phyloP scores from a whole-genome alignment of 768 basidiomycete species.

The Tylopilus plumbeoviolaceoides region DNA sequence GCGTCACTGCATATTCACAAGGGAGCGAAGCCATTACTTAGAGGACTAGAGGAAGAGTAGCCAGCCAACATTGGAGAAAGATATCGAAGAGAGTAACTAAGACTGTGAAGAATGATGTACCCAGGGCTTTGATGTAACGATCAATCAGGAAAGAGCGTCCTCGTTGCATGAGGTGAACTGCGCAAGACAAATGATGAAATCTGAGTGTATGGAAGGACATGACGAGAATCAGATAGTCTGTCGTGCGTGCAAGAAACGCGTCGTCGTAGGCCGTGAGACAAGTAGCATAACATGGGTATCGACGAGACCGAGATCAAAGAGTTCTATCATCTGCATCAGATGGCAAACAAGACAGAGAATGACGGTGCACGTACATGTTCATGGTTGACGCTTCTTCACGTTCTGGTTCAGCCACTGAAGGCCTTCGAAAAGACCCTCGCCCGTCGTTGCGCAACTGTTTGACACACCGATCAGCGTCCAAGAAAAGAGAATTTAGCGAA shows the following conservation, averaged over 20 bases:
- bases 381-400: slow-evolving; percentile 88
- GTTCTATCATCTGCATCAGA: slow-evolving; percentile 23
- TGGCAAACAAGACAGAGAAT: slow-evolving; percentile 18
- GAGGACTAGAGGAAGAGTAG: slow-evolving; percentile 12
- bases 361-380: slow-evolving; percentile 26
- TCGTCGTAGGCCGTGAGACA: slow-evolving; percentile 35
- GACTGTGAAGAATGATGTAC: slow-evolving; percentile 15
- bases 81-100: slow-evolving; percentile 8
- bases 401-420: slow-evolving; percentile 97
- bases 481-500: background rate
- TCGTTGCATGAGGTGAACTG: slow-evolving; percentile 16
- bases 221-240: slow-evolving; percentile 33
- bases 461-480: background rate
- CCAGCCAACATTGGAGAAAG: slow-evolving; percentile 15
- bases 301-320: slow-evolving; percentile 15
- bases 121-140: slow-evolving; percentile 8
- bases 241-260: slow-evolving; percentile 31
- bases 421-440: slow-evolving; percentile 95
- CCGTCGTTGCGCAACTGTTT: slow-evolving; percentile 87
- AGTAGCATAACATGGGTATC: slow-evolving; percentile 35
- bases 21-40: slow-evolving; percentile 24
- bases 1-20: slow-evolving; percentile 24
- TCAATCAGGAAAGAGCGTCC: slow-evolving; percentile 12
- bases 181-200: slow-evolving; percentile 23
- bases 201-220: slow-evolving; percentile 17